phyloP scores from a whole-genome alignment of 495 filamentous ascomycete species.

The Hypoxylon perforatum region DNA sequence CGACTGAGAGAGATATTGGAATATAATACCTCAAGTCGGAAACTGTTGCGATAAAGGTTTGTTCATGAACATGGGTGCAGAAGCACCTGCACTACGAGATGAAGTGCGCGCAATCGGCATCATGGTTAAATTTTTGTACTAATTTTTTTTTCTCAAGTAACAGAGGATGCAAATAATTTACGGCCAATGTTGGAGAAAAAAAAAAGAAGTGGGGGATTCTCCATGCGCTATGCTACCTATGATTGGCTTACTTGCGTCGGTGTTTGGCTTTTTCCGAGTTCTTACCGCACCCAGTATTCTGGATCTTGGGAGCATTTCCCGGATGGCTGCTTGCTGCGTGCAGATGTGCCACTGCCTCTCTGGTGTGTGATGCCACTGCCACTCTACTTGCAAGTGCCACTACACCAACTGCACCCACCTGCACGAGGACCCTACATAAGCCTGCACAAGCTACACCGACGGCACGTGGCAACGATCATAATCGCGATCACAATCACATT shows the following conservation, averaged over 20 bases:
- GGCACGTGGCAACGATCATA: not conserved
- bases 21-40: constrained; percentile 4
- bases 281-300: constrained; percentile 19
- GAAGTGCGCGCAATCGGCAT: constrained; percentile 28
- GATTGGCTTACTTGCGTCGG: constrained; percentile 13
- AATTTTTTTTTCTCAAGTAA: constrained; percentile 17
- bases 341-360: not conserved
- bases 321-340: not conserved
- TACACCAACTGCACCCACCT: not conserved
- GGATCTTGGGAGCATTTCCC: not conserved
- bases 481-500: not conserved
- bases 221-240: constrained; percentile 15
- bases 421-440: not conserved
- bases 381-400: not conserved
- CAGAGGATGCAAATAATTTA: constrained; percentile 27
- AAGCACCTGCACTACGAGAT: constrained; percentile 20
- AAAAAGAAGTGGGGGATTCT: constrained; percentile 24
- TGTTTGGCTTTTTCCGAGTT: constrained; percentile 30
- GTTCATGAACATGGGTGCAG: constrained; percentile 19
- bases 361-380: not conserved
- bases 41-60: constrained; percentile 3
- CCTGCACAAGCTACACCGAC: no score
- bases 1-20: not conserved
- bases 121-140: constrained; percentile 25
- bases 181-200: constrained; percentile 34